phyloP scores from a whole-genome alignment of 768 basidiomycete genomes.

The Leucocoprinus leucothites region DNA sequence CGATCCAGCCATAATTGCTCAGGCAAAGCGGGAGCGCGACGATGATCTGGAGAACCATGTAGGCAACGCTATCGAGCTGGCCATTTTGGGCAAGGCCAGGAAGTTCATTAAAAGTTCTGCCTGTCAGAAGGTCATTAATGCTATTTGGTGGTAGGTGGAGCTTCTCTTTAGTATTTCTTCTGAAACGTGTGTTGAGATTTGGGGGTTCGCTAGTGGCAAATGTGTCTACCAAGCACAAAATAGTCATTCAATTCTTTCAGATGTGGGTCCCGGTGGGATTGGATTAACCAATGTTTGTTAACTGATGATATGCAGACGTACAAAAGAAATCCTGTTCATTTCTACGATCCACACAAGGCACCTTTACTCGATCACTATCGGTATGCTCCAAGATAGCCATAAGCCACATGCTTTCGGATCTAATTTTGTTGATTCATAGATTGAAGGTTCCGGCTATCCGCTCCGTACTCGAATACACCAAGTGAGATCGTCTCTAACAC shows the following conservation, averaged over 20 bases:
- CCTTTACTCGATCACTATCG: conserved; percentile 95
- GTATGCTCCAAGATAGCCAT: conserved; percentile 33
- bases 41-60: conserved; percentile 75
- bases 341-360: conserved; percentile 93
- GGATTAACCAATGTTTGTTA: not conserved
- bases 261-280: conserved; percentile 44
- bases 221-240: conserved; percentile 91
- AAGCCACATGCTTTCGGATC: not conserved
- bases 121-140: conserved; percentile 88
- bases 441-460: conserved; percentile 93
- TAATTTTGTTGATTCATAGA: conserved; percentile 31
- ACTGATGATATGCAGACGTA: conserved; percentile 60
- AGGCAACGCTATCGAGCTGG: conserved; percentile 92
- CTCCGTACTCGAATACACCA: conserved; percentile 84
- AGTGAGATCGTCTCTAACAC: conserved; percentile 42
- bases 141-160: conserved; percentile 65
- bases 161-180: not conserved
- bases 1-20: conserved; percentile 51
- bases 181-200: not conserved
- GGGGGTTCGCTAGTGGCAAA: conserved; percentile 55
- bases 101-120: conserved; percentile 86
- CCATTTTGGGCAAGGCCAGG: conserved; percentile 84
- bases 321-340: conserved; percentile 86
- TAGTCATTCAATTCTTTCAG: conserved; percentile 85
- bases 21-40: conserved; percentile 61